These are phyloP conservation scores for Bipolaris gigantea DNA, from an alignment of 2,329 filamentous ascomycete genomes.

Conservation along the genomic window DNA sequence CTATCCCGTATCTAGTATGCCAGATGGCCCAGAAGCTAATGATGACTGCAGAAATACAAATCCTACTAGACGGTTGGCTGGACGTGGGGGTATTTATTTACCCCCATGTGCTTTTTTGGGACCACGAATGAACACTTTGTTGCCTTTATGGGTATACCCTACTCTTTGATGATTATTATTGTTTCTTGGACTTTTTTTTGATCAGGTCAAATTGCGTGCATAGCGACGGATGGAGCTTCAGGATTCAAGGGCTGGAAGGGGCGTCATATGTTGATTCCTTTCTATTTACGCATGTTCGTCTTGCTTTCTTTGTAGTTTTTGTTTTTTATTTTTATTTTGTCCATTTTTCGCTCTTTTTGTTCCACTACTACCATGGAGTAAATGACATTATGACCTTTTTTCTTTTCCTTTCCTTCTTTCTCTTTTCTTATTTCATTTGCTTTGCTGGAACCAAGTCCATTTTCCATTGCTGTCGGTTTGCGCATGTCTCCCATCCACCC, in stretches of 20 bases:
- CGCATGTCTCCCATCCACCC: not conserved
- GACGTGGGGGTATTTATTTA: too few species aligned
- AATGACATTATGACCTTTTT: too few species aligned
- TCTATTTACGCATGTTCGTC: not conserved
- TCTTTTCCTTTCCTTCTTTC: too few species aligned
- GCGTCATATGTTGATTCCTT: not conserved
- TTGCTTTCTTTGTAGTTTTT: too few species aligned
- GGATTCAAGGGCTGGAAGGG: not conserved
- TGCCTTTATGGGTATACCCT: not conserved
- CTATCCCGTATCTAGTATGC: not conserved
- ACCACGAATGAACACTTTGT: not conserved
- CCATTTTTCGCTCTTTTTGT: not conserved
- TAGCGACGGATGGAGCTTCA: slow-evolving; percentile 13
- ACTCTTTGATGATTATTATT: not conserved
- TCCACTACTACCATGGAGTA: not conserved
- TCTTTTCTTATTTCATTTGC: not conserved
- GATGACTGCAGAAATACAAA: slow-evolving; percentile 9
- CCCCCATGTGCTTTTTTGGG: not conserved
- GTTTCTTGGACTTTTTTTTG: not conserved
- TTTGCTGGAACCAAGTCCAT: not conserved
- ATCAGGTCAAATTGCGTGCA: slow-evolving; percentile 2
- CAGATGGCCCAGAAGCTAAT: not conserved
- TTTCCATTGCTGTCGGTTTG: not conserved
- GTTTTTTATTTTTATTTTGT: too few species aligned
- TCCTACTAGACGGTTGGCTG: slow-evolving; percentile 8